Base-by-base conservation (phyloP, 1,284 basidiomycete genomes). In the Papiliotrema flavescens region DNA sequence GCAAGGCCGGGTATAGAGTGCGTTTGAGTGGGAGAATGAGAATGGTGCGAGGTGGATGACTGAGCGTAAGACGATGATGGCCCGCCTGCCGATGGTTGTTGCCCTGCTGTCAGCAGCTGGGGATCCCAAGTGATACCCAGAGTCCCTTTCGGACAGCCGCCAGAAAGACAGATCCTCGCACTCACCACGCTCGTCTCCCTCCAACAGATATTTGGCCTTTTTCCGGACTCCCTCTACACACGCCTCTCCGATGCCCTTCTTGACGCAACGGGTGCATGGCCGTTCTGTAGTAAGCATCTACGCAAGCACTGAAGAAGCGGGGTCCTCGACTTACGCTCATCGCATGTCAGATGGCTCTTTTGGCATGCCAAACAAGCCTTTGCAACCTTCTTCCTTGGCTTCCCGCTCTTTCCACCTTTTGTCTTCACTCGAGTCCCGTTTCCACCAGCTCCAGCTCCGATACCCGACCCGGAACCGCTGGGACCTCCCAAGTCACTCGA, bases 201-300 rank as follows among this genome's bases (percentile, higher is more conserved):
- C 90, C 60, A 93, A 80, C 17, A 96, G 83, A 75, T 98, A 98
- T 74, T 98, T 98, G 23, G 95, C 95, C 78, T 97, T 97, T 79
- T 98, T 98, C 63, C 95, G 84, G 62, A 90, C 88, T 0, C 95
- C 95, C 71, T 98, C 95, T 37, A 87, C 87, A 71, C 95, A 98
- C 57, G 85, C 87, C 55, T 85, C 84, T 6, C 86, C 87, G 66
- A 95, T 86, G 17, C 92, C 92, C 61, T 95, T 93, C 78, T 95
- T 97, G 51, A 92, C 82, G 72, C 95, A 98, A 46, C 95, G 85
- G 64, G 89, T 87, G 78, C 95, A 98, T 24, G 95, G 95, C 53
- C 95, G 87, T 55, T 89, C 92, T 96, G 46, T 53, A 17, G 28
- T 59, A 42, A 59, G 55, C 5, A 32, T 32, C 13, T 9, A 24